A percentile compares a stretch with the other conserved stretches of the same genome.
phyloP scores from a whole-genome alignment of 2,329 filamentous ascomycete genomes.

The Cucurbitaria berberidis region DNA sequence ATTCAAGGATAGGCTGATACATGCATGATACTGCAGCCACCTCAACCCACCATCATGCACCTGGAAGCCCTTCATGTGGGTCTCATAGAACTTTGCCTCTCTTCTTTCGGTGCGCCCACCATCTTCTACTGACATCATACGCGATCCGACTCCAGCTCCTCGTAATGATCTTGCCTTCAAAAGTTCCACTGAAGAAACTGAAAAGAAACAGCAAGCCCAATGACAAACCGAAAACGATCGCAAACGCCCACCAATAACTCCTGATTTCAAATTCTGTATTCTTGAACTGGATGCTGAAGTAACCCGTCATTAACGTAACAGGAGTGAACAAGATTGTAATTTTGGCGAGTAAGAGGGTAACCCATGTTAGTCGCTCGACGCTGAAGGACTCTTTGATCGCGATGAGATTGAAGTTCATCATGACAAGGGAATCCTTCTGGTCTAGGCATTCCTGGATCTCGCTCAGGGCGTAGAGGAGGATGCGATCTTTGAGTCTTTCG shows the following conservation, averaged over 20 bases:
- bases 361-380: conserved; percentile 73
- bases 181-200: conserved; percentile 62
- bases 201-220: conserved; percentile 65
- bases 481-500: conserved; percentile 63
- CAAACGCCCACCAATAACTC: conserved; percentile 73
- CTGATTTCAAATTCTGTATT: conserved; percentile 65
- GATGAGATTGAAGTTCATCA: conserved; percentile 79
- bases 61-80: not conserved
- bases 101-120: conserved; percentile 31
- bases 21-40: not conserved
- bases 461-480: conserved; percentile 66
- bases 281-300: conserved; percentile 71
- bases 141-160: conserved; percentile 47
- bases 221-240: conserved; percentile 65
- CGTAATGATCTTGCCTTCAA: conserved; percentile 62
- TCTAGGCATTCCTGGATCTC: conserved; percentile 68
- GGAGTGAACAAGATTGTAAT: conserved; percentile 78
- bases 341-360: conserved; percentile 75
- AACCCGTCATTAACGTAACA: conserved; percentile 75
- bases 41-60: not conserved
- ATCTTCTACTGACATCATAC: conserved; percentile 33
- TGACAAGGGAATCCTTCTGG: conserved; percentile 73
- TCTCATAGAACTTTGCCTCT: conserved; percentile 24
- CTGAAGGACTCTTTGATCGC: conserved; percentile 76
- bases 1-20: not conserved